Evolutionary conservation across 179 eudicot species (phyloP), one percentile per base, ranked within the genome.

Genomic region (Carnegiea gigantea): DNA sequence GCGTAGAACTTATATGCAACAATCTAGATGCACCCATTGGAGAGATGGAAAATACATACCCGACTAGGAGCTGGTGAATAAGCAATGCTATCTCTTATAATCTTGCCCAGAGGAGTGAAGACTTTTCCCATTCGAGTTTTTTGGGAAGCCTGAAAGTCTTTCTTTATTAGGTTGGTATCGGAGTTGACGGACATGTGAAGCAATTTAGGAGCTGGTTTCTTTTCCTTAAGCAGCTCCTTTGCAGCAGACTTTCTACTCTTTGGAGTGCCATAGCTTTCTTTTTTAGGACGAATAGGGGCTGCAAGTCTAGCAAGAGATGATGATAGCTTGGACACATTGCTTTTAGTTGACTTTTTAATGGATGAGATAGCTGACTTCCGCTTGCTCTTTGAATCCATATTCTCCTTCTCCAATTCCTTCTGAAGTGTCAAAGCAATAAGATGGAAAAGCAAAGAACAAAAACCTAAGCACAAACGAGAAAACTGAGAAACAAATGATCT

Each of bases 121-220:
- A 70, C 80, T 79, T 85, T 91, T 73, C 86, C 88, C 67, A 79
- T 84, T 85, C 80, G 85, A 48, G 84, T 26, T 84, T 85, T 86
- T 51, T 81, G 82, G 44, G 83, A 71, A 79, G 57, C 64, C 54
- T 87, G 85, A 77, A 88, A 84, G 40, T 70, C 77, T 82, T 89
- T 92, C 68, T 80, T 88, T 77, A 79, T 68, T 71, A 71, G 78
- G 62, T 84, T 77, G 76, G 62, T 80, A 71, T 84, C 85, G 73
- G 80, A 60, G 73, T 83, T 88, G 38, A 82, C 82, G 30, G 95
- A 90, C 88, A 77, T 86, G 80, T 88, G 85, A 87, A 86, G 79
- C 44, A 89, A 83, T 78, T 76, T 88, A 6, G 79, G 75, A 68
- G 77, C 64, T 81, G 81, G 68, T 81, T 75, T 83, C 82, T 81